phyloP scores from a whole-genome alignment of 768 basidiomycete genomes.

The Mycena pura region DNA sequence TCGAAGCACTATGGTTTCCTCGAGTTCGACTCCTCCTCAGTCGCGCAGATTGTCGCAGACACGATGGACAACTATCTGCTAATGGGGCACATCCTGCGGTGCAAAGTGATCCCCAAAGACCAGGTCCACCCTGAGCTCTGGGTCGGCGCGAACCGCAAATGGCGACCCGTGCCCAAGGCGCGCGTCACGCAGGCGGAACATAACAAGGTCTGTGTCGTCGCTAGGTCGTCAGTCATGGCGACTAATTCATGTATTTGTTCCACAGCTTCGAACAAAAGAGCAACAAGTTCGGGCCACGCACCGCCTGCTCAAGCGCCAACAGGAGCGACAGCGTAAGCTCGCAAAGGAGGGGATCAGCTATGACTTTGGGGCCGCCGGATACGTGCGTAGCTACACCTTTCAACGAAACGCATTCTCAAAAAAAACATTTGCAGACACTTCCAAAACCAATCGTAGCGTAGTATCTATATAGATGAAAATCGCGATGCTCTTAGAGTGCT shows the following conservation, averaged over 20 bases:
- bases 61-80: slow-evolving; percentile 99
- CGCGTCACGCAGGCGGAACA: slow-evolving; percentile 75
- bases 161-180: slow-evolving; percentile 76
- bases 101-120: slow-evolving; percentile 89
- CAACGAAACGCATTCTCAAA: neutral
- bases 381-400: slow-evolving; percentile 60
- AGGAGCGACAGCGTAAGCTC: slow-evolving; percentile 78
- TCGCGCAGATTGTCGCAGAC: slow-evolving; percentile 94
- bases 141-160: slow-evolving; percentile 97
- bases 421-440: slow-evolving; percentile 8
- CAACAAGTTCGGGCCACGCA: slow-evolving; percentile 69
- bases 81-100: slow-evolving; percentile 91
- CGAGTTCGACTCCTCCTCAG: slow-evolving; percentile 88
- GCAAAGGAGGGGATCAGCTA: slow-evolving; percentile 86
- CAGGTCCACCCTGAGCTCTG: slow-evolving; percentile 93
- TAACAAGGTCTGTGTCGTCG: slow-evolving; percentile 68
- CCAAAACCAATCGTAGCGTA: slow-evolving; percentile 6
- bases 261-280: slow-evolving; percentile 74
- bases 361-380: slow-evolving; percentile 79
- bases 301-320: slow-evolving; percentile 78
- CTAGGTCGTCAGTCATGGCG: neutral
- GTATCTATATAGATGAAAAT: neutral
- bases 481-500: too few relatives aligned
- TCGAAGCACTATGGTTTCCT: slow-evolving; percentile 98
- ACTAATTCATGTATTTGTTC: neutral